phyloP scores from a whole-genome alignment of 1,284 basidiomycete species.

The Agaricales sp. region DNA sequence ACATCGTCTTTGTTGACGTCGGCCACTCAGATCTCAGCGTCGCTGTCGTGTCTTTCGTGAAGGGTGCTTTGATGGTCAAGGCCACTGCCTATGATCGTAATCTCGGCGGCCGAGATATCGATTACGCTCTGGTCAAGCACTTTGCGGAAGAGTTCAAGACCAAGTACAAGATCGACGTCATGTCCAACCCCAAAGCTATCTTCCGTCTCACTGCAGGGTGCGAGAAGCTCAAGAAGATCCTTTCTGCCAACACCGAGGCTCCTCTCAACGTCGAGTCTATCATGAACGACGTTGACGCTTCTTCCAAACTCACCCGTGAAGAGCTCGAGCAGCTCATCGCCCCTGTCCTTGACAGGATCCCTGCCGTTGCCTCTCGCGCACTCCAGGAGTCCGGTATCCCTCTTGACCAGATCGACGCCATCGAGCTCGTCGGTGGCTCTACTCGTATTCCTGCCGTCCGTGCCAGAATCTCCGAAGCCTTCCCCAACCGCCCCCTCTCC shows the following conservation, averaged over 20 bases:
- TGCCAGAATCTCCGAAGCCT: conserved; percentile 81
- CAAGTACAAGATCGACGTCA: conserved; percentile 94
- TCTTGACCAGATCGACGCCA: conserved; percentile 85
- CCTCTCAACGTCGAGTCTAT: conserved; percentile 88
- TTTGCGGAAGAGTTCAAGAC: conserved; percentile 84
- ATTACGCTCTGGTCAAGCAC: conserved; percentile 78
- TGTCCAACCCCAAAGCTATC: conserved; percentile 79
- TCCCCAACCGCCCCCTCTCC: conserved; percentile 69
- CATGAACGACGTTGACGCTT: conserved; percentile 90
- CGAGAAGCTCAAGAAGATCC: conserved; percentile 72
- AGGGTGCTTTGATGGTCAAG: conserved; percentile 83
- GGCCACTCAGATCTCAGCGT: conserved; percentile 86
- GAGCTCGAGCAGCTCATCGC: conserved; percentile 87
- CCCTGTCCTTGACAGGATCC: conserved; percentile 85
- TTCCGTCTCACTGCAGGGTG: conserved; percentile 83
- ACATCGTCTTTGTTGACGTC: conserved; percentile 88
- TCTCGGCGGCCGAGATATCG: conserved; percentile 90
- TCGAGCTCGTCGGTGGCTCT: conserved; percentile 88
- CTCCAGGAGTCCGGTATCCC: conserved; percentile 86
- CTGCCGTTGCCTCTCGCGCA: conserved; percentile 86
- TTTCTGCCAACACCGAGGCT: conserved; percentile 75
- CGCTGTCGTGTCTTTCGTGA: conserved; percentile 82
- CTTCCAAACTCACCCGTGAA: conserved; percentile 87
- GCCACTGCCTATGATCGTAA: conserved; percentile 82
- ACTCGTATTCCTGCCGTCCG: conserved; percentile 96